Conservation (phyloP, 805 yeast species). For the Jamesozyma jinghongensis region DNA sequence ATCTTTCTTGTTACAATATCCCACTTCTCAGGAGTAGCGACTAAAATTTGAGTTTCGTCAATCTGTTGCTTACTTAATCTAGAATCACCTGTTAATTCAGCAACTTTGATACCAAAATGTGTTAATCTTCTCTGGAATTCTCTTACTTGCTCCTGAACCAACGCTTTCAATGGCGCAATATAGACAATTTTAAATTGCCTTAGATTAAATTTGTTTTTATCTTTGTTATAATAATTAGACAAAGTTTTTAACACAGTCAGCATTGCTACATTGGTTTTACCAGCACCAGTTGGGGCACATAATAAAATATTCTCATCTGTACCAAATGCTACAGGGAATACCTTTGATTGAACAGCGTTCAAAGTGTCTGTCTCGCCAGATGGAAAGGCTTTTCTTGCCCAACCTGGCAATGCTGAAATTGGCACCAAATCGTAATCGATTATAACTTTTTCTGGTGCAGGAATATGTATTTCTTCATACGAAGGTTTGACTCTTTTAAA, state of each 20-base stretch:
- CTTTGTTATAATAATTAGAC: constrained; percentile 39
- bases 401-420: constrained; percentile 59
- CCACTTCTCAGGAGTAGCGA: constrained; percentile 97
- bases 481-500: constrained; percentile 60
- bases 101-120: constrained; percentile 60
- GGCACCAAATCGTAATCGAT: constrained; percentile 39
- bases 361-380: constrained; percentile 52
- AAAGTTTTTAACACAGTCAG: constrained; percentile 60
- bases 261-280: constrained; percentile 96
- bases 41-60: constrained; percentile 67
- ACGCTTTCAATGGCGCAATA: constrained; percentile 87
- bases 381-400: constrained; percentile 77
- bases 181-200: constrained; percentile 69
- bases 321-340: constrained; percentile 68
- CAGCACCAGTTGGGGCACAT: constrained; percentile 99
- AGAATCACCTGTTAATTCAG: constrained; percentile 87
- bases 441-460: constrained; percentile 58
- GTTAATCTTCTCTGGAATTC: constrained; percentile 66
- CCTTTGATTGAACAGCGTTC: constrained; percentile 77
- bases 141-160: constrained; percentile 89
- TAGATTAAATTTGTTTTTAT: constrained; percentile 42
- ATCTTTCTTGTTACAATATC: constrained; percentile 86
- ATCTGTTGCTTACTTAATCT: constrained; percentile 69
- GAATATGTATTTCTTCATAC: constrained; percentile 89
- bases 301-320: constrained; percentile 64